Percentiles rank a stretch among this genome's conserved stretches.
Conservation (phyloP, 805 yeast species). For the Lachancea kluyveri region DNA sequence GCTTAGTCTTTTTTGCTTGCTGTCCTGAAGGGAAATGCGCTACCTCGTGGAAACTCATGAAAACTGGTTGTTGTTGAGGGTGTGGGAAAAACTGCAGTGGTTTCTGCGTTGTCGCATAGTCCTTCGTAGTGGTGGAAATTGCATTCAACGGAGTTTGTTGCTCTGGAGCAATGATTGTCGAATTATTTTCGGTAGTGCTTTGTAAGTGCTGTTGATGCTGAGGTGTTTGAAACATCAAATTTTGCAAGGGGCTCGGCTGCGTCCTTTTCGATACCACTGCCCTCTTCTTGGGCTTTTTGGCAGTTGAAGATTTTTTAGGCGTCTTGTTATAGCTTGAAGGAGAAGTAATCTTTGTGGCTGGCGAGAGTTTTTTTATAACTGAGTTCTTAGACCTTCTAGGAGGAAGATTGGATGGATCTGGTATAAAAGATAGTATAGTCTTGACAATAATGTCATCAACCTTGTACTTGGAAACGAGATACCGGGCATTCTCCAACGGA, state of each 20-base stretch:
- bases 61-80: constrained; percentile 19
- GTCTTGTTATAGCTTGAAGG: constrained; percentile 32
- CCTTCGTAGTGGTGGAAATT: too few species aligned
- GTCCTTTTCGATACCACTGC: constrained; percentile 5
- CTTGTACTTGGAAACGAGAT: constrained; percentile 46
- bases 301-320: constrained; percentile 20
- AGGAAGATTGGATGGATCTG: constrained; percentile 41
- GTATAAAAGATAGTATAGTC: constrained; percentile 47
- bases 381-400: constrained; percentile 35
- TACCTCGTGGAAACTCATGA: constrained; percentile 4
- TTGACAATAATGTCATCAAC: constrained; percentile 45
- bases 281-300: constrained; percentile 9
- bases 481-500: constrained; percentile 59
- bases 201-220: constrained; percentile 18
- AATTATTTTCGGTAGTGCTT: constrained; percentile 6
- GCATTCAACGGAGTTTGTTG: constrained; percentile 8
- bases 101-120: constrained; percentile 27
- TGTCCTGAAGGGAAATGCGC: constrained; percentile 4
- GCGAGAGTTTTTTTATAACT: constrained; percentile 25
- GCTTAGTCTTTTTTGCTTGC: constrained; percentile 22
- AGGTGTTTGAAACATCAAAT: constrained; percentile 29
- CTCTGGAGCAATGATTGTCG: constrained; percentile 7
- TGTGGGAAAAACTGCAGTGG: constrained; percentile 29
- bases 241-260: constrained; percentile 30
- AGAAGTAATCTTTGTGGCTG: constrained; percentile 27